These are phyloP conservation scores for Asterionellopsis glacialis DNA, from an alignment of 108 stramenopile species.

Conservation along the genomic window DNA sequence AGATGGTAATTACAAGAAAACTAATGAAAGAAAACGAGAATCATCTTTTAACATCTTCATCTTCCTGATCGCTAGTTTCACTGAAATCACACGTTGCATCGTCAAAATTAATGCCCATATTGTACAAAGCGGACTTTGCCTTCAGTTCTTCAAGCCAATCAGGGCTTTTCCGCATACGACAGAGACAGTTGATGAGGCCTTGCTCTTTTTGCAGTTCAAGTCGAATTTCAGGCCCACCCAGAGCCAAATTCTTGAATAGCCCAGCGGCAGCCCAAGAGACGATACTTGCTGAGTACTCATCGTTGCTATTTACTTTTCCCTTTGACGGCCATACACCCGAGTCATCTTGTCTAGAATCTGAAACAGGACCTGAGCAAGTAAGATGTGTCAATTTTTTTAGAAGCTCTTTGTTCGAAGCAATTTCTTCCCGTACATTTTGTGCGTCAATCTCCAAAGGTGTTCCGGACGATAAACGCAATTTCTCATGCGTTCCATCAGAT, in stretches of 20 bases:
- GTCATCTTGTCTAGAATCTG: too few relatives aligned
- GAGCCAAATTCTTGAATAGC: background rate
- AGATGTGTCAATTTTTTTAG: too few relatives aligned
- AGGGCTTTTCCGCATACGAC: background rate
- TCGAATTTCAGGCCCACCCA: background rate
- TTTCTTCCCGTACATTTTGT: too few relatives aligned
- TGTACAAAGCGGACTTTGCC: slow-evolving; percentile 5
- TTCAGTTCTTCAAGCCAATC: slow-evolving; percentile 23
- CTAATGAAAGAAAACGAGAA: too few relatives aligned
- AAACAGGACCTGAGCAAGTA: too few relatives aligned
- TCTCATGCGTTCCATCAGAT: too few relatives aligned
- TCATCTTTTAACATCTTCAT: too few relatives aligned
- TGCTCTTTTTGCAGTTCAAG: background rate
- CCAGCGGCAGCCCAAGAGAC: slow-evolving; percentile 1
- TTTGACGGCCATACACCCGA: too few relatives aligned
- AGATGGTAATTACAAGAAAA: too few relatives aligned
- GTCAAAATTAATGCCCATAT: slow-evolving; percentile 6
- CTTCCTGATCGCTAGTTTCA: too few relatives aligned
- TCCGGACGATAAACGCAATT: too few relatives aligned
- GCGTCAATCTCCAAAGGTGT: too few relatives aligned
- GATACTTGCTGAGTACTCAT: slow-evolving; percentile 4
- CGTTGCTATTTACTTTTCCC: background rate
- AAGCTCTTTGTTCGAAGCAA: background rate
- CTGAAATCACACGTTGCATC: background rate
- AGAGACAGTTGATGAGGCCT: background rate